Conservation (phyloP, 768 basidiomycete species). For the Pseudohyphozyma bogoriensis region DNA sequence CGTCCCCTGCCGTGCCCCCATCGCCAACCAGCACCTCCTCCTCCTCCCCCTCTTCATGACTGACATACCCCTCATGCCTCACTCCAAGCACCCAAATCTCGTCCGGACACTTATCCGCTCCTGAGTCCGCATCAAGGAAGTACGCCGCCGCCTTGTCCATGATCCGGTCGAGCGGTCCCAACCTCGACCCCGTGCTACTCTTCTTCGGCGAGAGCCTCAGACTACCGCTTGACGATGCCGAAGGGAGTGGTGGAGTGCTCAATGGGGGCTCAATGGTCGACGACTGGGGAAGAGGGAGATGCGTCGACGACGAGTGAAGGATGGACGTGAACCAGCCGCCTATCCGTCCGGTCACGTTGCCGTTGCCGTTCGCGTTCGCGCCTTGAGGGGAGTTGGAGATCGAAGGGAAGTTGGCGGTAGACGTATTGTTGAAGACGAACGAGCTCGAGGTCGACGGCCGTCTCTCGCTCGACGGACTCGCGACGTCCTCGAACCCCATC, state of each 20-base stretch:
- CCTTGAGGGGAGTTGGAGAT: not conserved
- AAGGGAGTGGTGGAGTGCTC: not conserved
- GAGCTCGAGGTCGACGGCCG: too few relatives aligned
- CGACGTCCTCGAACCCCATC: too few relatives aligned
- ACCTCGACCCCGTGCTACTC: slow-evolving; percentile 4
- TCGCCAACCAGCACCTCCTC: not conserved
- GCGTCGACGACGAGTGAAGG: slow-evolving; percentile 8
- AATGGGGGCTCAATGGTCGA: not conserved
- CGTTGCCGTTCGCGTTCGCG: not conserved
- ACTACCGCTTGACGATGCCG: not conserved
- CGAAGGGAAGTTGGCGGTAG: not conserved
- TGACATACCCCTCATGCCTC: slow-evolving; percentile 63
- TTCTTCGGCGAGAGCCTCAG: slow-evolving; percentile 17
- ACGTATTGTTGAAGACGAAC: not conserved
- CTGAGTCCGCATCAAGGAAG: slow-evolving; percentile 80
- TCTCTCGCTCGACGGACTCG: too few relatives aligned
- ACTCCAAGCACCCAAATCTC: slow-evolving; percentile 86
- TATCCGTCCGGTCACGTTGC: slow-evolving; percentile 7
- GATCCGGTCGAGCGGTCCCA: slow-evolving; percentile 52
- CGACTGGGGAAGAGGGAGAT: not conserved
- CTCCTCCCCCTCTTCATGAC: slow-evolving; percentile 24
- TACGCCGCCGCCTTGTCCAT: slow-evolving; percentile 75
- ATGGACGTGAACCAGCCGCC: slow-evolving; percentile 29
- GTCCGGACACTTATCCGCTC: slow-evolving; percentile 67
- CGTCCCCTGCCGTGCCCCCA: too few relatives aligned